Evolutionary conservation across 306 rosid species (phyloP), one percentile per base, ranked within the genome.

Genomic region (Leucaena leucocephala): DNA sequence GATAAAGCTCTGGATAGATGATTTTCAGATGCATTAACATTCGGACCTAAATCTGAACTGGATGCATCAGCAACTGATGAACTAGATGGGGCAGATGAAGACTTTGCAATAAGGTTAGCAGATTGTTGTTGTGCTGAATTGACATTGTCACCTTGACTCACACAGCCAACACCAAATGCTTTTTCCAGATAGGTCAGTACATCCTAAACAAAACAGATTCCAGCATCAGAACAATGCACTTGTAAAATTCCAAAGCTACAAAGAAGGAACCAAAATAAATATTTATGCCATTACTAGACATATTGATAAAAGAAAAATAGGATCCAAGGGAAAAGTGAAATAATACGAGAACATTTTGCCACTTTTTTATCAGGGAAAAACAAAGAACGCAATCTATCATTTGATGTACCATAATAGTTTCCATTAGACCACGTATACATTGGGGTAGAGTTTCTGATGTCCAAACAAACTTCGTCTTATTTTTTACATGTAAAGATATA

Each of bases 131-230:
- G 89, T 48, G 82, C 76, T 10, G 85, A 68, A 82, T 79, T 85
- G 78, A 87, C 96, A 84, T 33, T 81, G 79, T 91, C 98, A 77
- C 86, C 88, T 82, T 93, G 99, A 88, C 84, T 84, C 11, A 68
- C 73, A 70, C 83, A 86, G 83, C 94, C 69, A 80, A 88, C 92
- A 84, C 94, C 94, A 82, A 91, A 93, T 81, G 93, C 88, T 72
- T 87, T 96, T 83, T 91, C 99, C 88, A 96, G 81, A 81, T 93
- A 90, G 40, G 89, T 75, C 82, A 96, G 78, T 64, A 91, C 99
- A 82, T 96, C 99, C 99, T 96, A 86, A 77, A 77, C 61, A 81
- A 76, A 44, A 66, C 67, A 61, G 84, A 83, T 22, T 67, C 72
- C 80, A 72, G 75, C 80, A 71, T 63, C 76, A 81, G 75, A 83